A percentile compares a stretch with the other conserved stretches of the same genome.
phyloP scores from a whole-genome alignment of 768 basidiomycete genomes.

The Cystofilobasidium bisporidii region DNA sequence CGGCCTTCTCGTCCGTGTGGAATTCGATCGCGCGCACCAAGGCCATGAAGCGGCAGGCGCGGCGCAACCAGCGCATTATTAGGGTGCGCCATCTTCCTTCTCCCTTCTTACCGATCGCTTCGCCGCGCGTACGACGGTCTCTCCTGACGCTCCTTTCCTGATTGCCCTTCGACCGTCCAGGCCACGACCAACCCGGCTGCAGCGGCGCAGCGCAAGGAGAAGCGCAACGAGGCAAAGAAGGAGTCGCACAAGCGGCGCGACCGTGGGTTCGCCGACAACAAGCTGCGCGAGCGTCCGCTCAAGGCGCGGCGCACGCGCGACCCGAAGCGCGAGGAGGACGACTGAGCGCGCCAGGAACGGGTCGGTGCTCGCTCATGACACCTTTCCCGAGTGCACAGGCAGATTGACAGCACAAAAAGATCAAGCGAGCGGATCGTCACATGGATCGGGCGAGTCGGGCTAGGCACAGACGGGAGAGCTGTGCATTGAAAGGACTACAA shows the following conservation, averaged over 20 bases:
- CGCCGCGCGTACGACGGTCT: neutral
- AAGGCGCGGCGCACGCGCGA: slow-evolving; percentile 14
- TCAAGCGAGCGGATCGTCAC: too few relatives aligned
- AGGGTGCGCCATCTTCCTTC: slow-evolving; percentile 43
- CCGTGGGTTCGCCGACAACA: slow-evolving; percentile 36
- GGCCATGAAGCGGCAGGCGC: slow-evolving; percentile 57
- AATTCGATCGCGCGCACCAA: slow-evolving; percentile 67
- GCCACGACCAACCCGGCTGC: slow-evolving; percentile 62
- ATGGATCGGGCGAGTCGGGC: too few relatives aligned
- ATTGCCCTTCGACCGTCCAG: slow-evolving; percentile 39
- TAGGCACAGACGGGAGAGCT: too few relatives aligned
- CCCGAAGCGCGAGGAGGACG: neutral
- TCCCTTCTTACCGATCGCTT: too few relatives aligned
- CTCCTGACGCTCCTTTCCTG: neutral
- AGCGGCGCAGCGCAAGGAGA: slow-evolving; percentile 63
- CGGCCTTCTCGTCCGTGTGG: slow-evolving; percentile 68
- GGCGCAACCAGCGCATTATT: slow-evolving; percentile 54
- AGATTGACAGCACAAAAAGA: too few relatives aligned
- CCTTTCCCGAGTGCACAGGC: too few relatives aligned
- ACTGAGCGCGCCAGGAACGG: too few relatives aligned
- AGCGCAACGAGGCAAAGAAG: slow-evolving; percentile 66
- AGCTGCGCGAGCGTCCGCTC: slow-evolving; percentile 33
- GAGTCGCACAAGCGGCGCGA: slow-evolving; percentile 72
- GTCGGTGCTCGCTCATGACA: too few relatives aligned
- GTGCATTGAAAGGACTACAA: too few relatives aligned